phyloP scores from a whole-genome alignment of 331 rosid genomes.

The Dryas integrifolia region DNA sequence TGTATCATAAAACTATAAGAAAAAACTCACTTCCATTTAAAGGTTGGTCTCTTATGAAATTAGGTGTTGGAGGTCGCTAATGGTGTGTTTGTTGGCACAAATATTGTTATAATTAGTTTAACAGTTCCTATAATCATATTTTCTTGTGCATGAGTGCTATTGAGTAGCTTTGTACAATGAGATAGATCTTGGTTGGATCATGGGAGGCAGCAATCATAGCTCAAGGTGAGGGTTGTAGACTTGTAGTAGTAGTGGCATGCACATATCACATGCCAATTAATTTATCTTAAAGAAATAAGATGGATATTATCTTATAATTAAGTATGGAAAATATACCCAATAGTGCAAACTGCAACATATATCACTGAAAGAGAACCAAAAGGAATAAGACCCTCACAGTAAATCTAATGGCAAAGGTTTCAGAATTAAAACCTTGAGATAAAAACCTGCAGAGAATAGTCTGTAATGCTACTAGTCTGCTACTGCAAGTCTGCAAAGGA shows the following conservation, averaged over 20 bases:
- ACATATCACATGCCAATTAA: slow-evolving; percentile 8
- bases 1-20: neutral
- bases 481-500: neutral
- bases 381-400: too few relatives aligned
- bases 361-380: too few relatives aligned
- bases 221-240: neutral
- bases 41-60: slow-evolving; percentile 3
- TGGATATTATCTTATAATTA: slow-evolving; percentile 10
- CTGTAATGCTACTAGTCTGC: neutral
- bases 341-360: too few relatives aligned
- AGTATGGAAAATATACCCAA: too few relatives aligned
- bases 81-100: slow-evolving; percentile 3
- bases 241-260: slow-evolving; percentile 5
- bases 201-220: slow-evolving; percentile 59
- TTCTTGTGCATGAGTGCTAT: slow-evolving; percentile 32
- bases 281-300: neutral
- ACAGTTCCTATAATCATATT: neutral
- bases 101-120: too few relatives aligned
- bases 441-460: neutral
- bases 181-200: slow-evolving; percentile 37
- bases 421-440: too few relatives aligned
- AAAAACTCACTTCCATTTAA: slow-evolving; percentile 1
- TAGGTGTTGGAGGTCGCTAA: slow-evolving; percentile 7
- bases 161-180: slow-evolving; percentile 30
- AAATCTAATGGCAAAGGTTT: neutral